Evolutionary conservation across 768 basidiomycete species (phyloP).

Genomic region (Harrya chromipes): DNA sequence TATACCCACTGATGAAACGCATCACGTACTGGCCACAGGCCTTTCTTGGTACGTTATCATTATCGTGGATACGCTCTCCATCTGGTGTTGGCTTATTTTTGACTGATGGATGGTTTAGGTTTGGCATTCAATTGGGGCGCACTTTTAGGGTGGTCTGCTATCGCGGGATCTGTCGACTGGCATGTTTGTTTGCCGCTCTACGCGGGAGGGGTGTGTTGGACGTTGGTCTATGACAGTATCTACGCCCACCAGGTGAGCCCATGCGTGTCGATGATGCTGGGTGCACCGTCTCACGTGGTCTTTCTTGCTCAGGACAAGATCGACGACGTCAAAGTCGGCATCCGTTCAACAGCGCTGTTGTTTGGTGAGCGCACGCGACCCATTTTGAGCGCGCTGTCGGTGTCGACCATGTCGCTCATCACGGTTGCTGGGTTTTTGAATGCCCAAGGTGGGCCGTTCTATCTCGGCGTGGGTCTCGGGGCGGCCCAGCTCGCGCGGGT

Average conservation of each 20-base stretch:
- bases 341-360: conserved; percentile 91
- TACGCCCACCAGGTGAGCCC: conserved; percentile 87
- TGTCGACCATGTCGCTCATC: conserved; percentile 68
- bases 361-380: conserved; percentile 77
- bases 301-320: conserved; percentile 72
- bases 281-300: not conserved
- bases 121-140: conserved; percentile 98
- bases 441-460: conserved; percentile 74
- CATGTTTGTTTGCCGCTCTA: conserved; percentile 82
- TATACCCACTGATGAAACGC: conserved; percentile 97
- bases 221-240: conserved; percentile 94
- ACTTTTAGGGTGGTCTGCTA: conserved; percentile 93
- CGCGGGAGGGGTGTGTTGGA: conserved; percentile 88
- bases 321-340: conserved; percentile 85
- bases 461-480: conserved; percentile 70
- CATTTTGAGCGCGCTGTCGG: conserved; percentile 72
- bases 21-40: conserved; percentile 97
- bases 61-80: no score
- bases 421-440: conserved; percentile 80
- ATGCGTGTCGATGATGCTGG: no score
- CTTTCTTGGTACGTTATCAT: conserved; percentile 66
- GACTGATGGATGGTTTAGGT: conserved; percentile 43
- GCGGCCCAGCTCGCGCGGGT: conserved; percentile 76
- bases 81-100: not conserved
- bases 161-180: conserved; percentile 81